These are phyloP conservation scores for Arthonia radiata DNA, from an alignment of 495 filamentous ascomycete genomes.

Conservation along the genomic window DNA sequence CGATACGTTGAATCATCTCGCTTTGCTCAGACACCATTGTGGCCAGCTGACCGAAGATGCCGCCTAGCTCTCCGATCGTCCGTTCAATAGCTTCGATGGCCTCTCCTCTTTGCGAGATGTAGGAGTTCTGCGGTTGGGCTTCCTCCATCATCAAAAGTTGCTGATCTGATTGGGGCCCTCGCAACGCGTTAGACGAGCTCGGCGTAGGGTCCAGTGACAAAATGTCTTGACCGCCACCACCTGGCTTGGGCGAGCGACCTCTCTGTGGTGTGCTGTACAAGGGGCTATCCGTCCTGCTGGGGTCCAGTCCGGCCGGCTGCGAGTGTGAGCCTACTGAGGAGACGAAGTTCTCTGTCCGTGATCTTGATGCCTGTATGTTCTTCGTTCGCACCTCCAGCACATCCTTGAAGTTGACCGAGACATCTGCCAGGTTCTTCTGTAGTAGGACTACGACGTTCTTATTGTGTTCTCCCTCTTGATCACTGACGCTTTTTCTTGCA, in stretches of 20 bases:
- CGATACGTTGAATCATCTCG: conserved; percentile 78
- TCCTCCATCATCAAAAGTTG: conserved; percentile 92
- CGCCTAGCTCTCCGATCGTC: conserved; percentile 80
- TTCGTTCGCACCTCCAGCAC: conserved; percentile 91
- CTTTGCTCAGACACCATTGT: conserved; percentile 94
- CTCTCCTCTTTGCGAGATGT: conserved; percentile 81
- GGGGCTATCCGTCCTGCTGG: conserved; percentile 30
- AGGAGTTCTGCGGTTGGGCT: conserved; percentile 57
- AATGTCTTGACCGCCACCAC: conserved; percentile 36
- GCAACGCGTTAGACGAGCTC: conserved; percentile 7
- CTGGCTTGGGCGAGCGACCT: conserved; percentile 32
- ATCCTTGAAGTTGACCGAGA: conserved; percentile 86
- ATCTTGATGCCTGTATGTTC: conserved; percentile 86
- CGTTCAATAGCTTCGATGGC: conserved; percentile 93
- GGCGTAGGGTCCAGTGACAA: conserved; percentile 56
- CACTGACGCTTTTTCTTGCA: conserved; percentile 22
- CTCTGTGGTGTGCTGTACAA: conserved; percentile 55
- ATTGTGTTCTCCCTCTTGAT: conserved; percentile 89
- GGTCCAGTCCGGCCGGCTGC: conserved; percentile 25
- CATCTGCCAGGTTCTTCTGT: conserved; percentile 85
- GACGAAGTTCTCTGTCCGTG: conserved; percentile 87
- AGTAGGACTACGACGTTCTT: conserved; percentile 88
- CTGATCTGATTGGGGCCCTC: conserved; percentile 40
- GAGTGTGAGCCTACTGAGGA: conserved; percentile 66
- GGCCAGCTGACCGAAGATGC: conserved; percentile 91